Evolutionary conservation across 441 rosid genomes (phyloP), one percentile per base, ranked within the genome.

Genomic region (Rhodomyrtus psidioides): DNA sequence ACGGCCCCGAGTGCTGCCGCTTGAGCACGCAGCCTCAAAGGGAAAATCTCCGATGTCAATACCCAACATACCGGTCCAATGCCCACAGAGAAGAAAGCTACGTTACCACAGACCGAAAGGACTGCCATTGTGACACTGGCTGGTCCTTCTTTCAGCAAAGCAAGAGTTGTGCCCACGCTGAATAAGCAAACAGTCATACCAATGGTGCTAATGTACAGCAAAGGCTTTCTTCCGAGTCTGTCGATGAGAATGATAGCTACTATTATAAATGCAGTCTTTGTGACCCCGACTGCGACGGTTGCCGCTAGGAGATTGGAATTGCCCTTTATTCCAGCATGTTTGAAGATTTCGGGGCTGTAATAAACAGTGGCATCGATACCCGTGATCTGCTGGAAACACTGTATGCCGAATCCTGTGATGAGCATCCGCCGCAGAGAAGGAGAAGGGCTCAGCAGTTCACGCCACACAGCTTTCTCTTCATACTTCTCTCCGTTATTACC

Each of bases 51-150:
- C 0, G 99, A 91, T 27, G 98, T 95, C 88, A 96, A 39, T 55
- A 95, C 98, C 98, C 98, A 94, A 84, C 98, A 95, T 82, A 95
- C 86, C 53, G 98, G 98, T 34, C 98, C 98, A 59, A 95, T 92
- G 51, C 98, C 98, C 28, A 95, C 91, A 0, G 98, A 96, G 86
- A 96, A 96, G 93, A 96, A 96, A 24, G 96, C 98, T 30, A 94
- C 98, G 89, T 93, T 94, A 55, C 95, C 97, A 84, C 98, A 96
- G 17, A 95, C 92, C 24, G 92, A 91, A 17, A 96, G 82, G 81
- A 96, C 88, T 1, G 93, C 88, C 82, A 93, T 53, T 0, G 93
- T 90, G 83, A 93, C 87, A 24, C 91, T 92, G 53, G 92, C 58
- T 51, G 85, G 90, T 30, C 95, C 95, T 85, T 88, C 88, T 51